Evolutionary conservation across 805 yeast species (phyloP).

Genomic region (Yamadazyma nakazawae): DNA sequence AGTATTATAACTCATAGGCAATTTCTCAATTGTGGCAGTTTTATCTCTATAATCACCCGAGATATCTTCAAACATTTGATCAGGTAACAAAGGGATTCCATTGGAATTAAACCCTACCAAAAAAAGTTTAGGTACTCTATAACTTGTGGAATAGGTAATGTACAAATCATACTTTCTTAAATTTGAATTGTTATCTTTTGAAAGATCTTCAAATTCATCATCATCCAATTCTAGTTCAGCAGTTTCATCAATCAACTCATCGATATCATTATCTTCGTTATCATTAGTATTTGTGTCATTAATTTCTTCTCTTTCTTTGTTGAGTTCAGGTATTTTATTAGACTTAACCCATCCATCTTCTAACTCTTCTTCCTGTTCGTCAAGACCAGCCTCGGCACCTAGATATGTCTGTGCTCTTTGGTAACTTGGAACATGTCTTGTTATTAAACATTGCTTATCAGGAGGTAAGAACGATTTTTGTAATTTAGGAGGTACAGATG

Average conservation of each 20-base stretch:
- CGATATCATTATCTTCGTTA: constrained; percentile 25
- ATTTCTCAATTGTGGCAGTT: constrained; percentile 91
- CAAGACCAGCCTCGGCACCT: constrained; percentile 38
- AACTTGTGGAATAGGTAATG: constrained; percentile 90
- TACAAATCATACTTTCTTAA: constrained; percentile 81
- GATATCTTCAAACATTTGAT: constrained; percentile 93
- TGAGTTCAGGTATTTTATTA: constrained; percentile 38
- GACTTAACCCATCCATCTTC: constrained; percentile 62
- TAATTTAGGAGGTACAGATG: constrained; percentile 29
- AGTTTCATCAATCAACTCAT: constrained; percentile 44
- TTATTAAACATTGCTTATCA: constrained; percentile 83
- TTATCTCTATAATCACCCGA: constrained; percentile 88
- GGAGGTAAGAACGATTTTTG: constrained; percentile 71
- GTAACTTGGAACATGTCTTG: constrained; percentile 85
- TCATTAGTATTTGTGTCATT: constrained; percentile 36
- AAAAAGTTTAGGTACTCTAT: constrained; percentile 93
- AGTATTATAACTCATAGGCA: constrained; percentile 76
- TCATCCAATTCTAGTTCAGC: constrained; percentile 35
- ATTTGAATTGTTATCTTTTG: constrained; percentile 24
- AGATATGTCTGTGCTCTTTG: constrained; percentile 62
- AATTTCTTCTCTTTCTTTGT: constrained; percentile 11
- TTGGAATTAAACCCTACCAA: constrained; percentile 80
- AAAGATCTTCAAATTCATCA: constrained; percentile 29
- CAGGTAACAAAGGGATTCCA: constrained; percentile 83
- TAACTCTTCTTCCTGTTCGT: constrained; percentile 33